A percentile compares a stretch with the other conserved stretches of the same genome.
These are phyloP conservation scores for Themeda triandra DNA, from an alignment of 176 grass and related monocot genomes.

Conservation along the genomic window DNA sequence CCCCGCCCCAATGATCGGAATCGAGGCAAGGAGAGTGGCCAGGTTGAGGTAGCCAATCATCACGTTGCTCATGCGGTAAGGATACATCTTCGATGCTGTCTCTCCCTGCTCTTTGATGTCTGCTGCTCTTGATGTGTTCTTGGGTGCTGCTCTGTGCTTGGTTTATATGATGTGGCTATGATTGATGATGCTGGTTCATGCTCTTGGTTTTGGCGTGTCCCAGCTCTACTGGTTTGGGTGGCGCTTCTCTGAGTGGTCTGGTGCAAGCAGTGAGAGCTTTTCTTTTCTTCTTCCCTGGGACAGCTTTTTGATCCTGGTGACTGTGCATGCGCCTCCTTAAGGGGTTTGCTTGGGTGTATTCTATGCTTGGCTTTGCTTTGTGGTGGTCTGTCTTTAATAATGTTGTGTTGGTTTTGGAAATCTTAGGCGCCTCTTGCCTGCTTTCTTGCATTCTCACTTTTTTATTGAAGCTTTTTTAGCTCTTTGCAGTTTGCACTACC, in stretches of 20 bases:
- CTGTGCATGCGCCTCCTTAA: constrained; percentile 31
- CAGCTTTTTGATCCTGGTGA: constrained; percentile 37
- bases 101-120: not conserved
- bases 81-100: constrained; percentile 39
- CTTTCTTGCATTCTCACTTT: not conserved
- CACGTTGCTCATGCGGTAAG: constrained; percentile 74
- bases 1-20: constrained; percentile 79
- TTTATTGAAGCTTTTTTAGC: constrained; percentile 20
- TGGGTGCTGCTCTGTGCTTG: constrained; percentile 14
- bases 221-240: constrained; percentile 39
- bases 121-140: constrained; percentile 14
- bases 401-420: constrained; percentile 37
- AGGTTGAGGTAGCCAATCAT: constrained; percentile 85
- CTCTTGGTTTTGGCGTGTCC: constrained; percentile 27
- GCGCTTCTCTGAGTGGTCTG: constrained; percentile 35
- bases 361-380: constrained; percentile 45
- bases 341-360: constrained; percentile 38
- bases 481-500: not conserved
- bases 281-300: not conserved
- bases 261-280: constrained; percentile 30
- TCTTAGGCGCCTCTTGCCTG: constrained; percentile 5
- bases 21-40: constrained; percentile 70
- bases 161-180: constrained; percentile 39
- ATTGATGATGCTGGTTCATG: constrained; percentile 9
- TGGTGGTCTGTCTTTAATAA: constrained; percentile 47